These are phyloP conservation scores for Wickerhamomyces tratensis DNA, from an alignment of 805 yeast species.

Conservation along the genomic window DNA sequence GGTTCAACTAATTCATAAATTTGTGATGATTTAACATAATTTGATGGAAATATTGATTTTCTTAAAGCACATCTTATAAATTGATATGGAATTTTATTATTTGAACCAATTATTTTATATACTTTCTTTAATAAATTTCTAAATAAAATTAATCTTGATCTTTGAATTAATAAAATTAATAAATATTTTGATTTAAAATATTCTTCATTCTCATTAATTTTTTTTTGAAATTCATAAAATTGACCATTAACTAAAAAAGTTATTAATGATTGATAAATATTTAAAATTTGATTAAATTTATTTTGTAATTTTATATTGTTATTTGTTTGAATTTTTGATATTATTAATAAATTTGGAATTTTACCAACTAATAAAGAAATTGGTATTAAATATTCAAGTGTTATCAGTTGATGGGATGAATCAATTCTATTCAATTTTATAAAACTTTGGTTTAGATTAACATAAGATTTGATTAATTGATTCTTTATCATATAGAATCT, in stretches of 20 bases:
- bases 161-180: conserved; percentile 34
- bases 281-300: conserved; percentile 8
- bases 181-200: conserved; percentile 29
- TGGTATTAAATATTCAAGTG: conserved; percentile 42
- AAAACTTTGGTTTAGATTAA: conserved; percentile 35
- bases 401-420: conserved; percentile 15
- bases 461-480: conserved; percentile 34
- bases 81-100: conserved; percentile 11
- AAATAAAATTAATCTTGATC: conserved; percentile 32
- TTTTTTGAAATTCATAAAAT: conserved; percentile 23
- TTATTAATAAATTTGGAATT: conserved; percentile 25
- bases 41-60: conserved; percentile 2
- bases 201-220: conserved; percentile 24
- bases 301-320: conserved; percentile 9
- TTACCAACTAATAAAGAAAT: conserved; percentile 43
- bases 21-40: too few species aligned
- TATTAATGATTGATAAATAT: conserved; percentile 29
- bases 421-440: conserved; percentile 8
- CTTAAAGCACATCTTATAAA: conserved; percentile 17
- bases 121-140: conserved; percentile 29
- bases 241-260: conserved; percentile 32
- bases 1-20: too few species aligned
- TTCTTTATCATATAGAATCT: conserved; percentile 44
- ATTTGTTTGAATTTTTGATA: conserved; percentile 6
- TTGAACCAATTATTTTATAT: conserved; percentile 5